A percentile compares a stretch with the other conserved stretches of the same genome.
phyloP scores from a whole-genome alignment of 805 yeast species.

The Starmerella bacillaris region DNA sequence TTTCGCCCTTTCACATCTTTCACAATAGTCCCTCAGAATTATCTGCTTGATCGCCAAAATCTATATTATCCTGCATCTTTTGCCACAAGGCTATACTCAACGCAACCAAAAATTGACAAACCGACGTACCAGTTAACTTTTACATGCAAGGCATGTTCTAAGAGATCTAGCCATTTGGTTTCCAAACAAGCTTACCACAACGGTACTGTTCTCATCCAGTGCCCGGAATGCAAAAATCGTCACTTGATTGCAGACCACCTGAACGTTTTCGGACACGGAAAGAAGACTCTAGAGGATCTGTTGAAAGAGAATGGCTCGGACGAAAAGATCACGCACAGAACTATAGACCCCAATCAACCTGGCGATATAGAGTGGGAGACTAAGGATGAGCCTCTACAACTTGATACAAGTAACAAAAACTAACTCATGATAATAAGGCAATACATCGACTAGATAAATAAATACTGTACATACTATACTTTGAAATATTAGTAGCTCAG shows the following conservation, averaged over 20 bases:
- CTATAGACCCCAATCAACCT: constrained; percentile 36
- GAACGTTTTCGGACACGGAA: constrained; percentile 63
- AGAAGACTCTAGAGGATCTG: constrained; percentile 64
- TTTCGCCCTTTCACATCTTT: too few species aligned
- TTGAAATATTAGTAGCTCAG: constrained; percentile 14
- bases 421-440: too few species aligned
- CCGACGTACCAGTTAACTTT: constrained; percentile 77
- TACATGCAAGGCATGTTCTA: constrained; percentile 75
- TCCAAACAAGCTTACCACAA: constrained; percentile 77
- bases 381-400: constrained; percentile 3
- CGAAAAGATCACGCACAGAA: constrained; percentile 44
- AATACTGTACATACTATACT: neutral
- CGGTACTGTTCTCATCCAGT: constrained; percentile 77
- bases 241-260: constrained; percentile 83
- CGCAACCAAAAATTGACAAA: constrained; percentile 53
- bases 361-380: constrained; percentile 21
- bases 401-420: too few species aligned
- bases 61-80: too few species aligned
- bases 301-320: constrained; percentile 46
- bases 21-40: too few species aligned
- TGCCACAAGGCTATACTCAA: too few species aligned
- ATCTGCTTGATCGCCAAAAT: too few species aligned
- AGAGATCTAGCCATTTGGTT: constrained; percentile 73
- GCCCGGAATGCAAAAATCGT: constrained; percentile 78
- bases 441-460: too few species aligned